Evolutionary conservation across 371 early-diverging fungal genomes (phyloP).

Genomic region (Mortierella sp.): DNA sequence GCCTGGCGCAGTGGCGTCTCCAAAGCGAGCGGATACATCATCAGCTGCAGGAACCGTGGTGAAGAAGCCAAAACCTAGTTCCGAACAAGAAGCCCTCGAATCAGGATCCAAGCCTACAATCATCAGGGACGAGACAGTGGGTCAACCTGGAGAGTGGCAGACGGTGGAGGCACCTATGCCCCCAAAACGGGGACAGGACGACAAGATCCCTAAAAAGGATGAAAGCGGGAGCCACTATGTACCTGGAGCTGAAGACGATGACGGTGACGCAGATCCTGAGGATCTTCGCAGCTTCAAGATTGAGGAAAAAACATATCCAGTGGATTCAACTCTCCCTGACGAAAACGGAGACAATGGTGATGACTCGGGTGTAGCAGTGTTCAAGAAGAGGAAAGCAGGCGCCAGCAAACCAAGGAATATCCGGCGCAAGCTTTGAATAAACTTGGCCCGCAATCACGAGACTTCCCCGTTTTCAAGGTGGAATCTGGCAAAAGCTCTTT

Average conservation of each 20-base stretch:
- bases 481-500: no score
- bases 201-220: conserved; percentile 11
- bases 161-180: conserved; percentile 24
- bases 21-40: not conserved
- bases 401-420: conserved; percentile 50
- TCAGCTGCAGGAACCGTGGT: not conserved
- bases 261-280: conserved; percentile 57
- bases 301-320: conserved; percentile 62
- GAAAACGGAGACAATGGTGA: conserved; percentile 7
- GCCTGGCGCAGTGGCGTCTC: not conserved
- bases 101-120: not conserved
- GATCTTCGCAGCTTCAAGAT: conserved; percentile 64
- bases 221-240: conserved; percentile 18
- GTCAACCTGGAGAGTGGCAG: conserved; percentile 51
- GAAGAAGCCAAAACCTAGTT: conserved; percentile 14
- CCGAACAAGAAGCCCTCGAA: not conserved
- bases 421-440: conserved; percentile 37
- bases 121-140: conserved; percentile 28
- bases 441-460: not conserved
- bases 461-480: no score
- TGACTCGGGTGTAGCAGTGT: conserved; percentile 43
- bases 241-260: conserved; percentile 56
- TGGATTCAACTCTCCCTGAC: conserved; percentile 22
- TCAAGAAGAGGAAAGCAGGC: conserved; percentile 66
- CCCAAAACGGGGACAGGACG: not conserved